Conservation (phyloP, 805 yeast genomes). For the Saccharomyces kudriavzevii region DNA sequence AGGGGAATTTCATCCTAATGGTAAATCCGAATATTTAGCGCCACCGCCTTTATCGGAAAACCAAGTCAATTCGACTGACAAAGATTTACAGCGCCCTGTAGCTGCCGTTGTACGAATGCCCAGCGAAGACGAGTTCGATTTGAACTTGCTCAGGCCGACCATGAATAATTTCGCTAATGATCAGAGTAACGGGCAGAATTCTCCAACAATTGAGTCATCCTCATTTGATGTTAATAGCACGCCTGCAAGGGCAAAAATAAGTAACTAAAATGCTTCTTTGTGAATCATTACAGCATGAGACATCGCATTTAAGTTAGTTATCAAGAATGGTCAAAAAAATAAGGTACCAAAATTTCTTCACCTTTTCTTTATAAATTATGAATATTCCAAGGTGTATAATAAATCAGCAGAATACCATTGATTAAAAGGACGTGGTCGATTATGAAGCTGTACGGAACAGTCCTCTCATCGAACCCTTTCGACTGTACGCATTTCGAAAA, state of each 20-base stretch:
- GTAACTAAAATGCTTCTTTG: neutral
- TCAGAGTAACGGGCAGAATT: neutral
- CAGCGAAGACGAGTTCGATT: slow-evolving; percentile 1
- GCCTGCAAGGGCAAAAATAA: neutral
- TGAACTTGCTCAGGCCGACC: neutral
- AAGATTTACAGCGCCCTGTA: slow-evolving; percentile 15
- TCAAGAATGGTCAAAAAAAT: neutral
- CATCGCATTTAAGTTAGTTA: neutral
- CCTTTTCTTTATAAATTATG: neutral
- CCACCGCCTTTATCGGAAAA: slow-evolving; percentile 13
- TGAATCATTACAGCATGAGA: neutral
- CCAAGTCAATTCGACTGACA: slow-evolving; percentile 49
- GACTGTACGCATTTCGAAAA: neutral
- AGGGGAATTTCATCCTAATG: slow-evolving; percentile 42
- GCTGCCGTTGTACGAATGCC: slow-evolving; percentile 13
- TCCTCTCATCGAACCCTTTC: neutral
- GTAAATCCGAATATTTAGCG: slow-evolving; percentile 18
- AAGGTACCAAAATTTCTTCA: neutral
- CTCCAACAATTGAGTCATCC: neutral
- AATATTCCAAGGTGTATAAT: neutral
- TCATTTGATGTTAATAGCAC: neutral
- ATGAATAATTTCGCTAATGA: neutral
- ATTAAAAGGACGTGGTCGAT: neutral
- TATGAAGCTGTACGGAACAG: neutral
- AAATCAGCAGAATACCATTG: neutral